phyloP scores from a whole-genome alignment of 2,329 filamentous ascomycete genomes.

The Penicillium olsonii region DNA sequence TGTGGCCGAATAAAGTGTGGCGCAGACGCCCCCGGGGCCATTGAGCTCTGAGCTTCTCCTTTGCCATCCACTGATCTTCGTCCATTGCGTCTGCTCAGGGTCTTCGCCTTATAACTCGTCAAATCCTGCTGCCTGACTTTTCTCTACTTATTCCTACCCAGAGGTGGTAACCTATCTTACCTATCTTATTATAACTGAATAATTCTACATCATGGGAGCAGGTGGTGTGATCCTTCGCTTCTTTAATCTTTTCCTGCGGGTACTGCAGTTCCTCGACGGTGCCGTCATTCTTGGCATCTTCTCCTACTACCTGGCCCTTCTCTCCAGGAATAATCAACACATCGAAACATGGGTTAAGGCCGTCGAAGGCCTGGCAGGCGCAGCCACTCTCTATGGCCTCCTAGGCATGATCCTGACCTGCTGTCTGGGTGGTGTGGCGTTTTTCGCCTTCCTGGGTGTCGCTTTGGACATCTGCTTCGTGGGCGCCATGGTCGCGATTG shows the following conservation, averaged over 20 bases:
- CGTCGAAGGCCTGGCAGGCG: conserved; percentile 76
- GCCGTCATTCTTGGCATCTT: conserved; percentile 76
- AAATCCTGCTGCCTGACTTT: conserved; percentile 13
- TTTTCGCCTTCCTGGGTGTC: conserved; percentile 73
- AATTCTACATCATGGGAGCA: conserved; percentile 55
- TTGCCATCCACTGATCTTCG: conserved; percentile 12
- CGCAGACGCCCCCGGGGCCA: conserved; percentile 3
- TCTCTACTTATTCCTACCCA: conserved; percentile 3
- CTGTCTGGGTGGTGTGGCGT: conserved; percentile 71
- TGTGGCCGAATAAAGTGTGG: conserved; percentile 8
- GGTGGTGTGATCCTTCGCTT: conserved; percentile 66
- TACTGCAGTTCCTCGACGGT: conserved; percentile 71
- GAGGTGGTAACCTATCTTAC: not conserved
- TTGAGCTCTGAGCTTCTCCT: not conserved
- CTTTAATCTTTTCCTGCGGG: conserved; percentile 70
- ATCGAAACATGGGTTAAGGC: conserved; percentile 70
- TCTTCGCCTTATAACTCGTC: conserved; percentile 7
- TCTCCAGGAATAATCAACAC: conserved; percentile 62
- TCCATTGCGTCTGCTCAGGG: conserved; percentile 2
- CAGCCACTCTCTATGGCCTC: conserved; percentile 72
- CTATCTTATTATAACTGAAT: not conserved
- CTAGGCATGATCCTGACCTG: conserved; percentile 73
- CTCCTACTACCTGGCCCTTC: conserved; percentile 79
- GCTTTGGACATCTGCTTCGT: conserved; percentile 75
- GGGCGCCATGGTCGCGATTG: conserved; percentile 78